Base-by-base conservation (phyloP, 2,329 filamentous ascomycete genomes). In the Phialemonium atrogriseum region DNA sequence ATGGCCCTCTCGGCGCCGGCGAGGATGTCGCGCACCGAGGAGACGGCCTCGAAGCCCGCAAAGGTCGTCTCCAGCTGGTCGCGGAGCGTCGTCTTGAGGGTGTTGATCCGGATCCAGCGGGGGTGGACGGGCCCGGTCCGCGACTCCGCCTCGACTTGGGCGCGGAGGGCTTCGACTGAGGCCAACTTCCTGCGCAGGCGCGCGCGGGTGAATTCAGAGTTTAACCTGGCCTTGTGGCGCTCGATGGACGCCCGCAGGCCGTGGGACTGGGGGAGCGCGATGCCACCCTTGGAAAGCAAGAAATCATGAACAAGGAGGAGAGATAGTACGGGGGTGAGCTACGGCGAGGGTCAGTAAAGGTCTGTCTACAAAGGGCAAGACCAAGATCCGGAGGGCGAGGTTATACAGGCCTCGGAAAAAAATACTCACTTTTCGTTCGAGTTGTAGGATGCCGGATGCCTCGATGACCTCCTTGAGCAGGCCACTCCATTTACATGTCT, bases 61-160 rank as follows among this genome's bases (percentile, higher is more conserved):
- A 96, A 94, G 0, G 84, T 89, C 0, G 73, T 78, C 11, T 66
- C 60, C n/a, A 94, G 61, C 56, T 94, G 82, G 4, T 77, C 68
- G 12, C 80, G 68, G 5, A 94, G 52, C 0, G 70, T 80, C 9
- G 78, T 80, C 44, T 77, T 80, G 10, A 95, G 59, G 0, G 79
- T 77, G 51, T 96, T 98, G 40, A 96, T 68, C 2, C 91, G 77
- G 24, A 94, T 76, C 91, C 91, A 98, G 33, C 91, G 77, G n/a
- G 87, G 88, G 50, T 89, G 83, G 1, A 53, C 54, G 2, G 52
- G 47, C 20, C 69, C 62, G 16, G 67, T 61, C 5, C 68, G 60
- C 7, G 61, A 61, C 13, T 66, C 64, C 19, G 61, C 54, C 36
- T 76, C 67, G 32, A 86, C 59, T 35, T 73, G 62, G 16, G 66